Conservation (phyloP, 83 land plant genomes). For the Picea engelmannii region DNA sequence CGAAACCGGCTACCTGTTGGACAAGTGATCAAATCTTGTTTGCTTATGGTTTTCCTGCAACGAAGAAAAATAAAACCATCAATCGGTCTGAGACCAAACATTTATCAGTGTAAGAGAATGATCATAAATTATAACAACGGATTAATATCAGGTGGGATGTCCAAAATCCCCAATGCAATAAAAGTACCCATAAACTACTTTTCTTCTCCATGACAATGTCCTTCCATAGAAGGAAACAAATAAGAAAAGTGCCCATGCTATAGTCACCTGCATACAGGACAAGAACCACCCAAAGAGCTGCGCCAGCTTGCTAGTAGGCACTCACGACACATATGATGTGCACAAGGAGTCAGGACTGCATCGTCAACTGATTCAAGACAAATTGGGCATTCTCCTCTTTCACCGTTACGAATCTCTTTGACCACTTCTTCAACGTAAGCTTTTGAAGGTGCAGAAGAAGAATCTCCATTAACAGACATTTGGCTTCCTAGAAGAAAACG, state of each 20-base stretch:
- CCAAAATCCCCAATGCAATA: not conserved
- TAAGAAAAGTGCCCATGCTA: not conserved
- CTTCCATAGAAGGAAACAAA: not conserved
- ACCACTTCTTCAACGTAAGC: slow-evolving; percentile 85
- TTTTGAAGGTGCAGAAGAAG: slow-evolving; percentile 26
- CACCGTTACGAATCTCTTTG: slow-evolving; percentile 64
- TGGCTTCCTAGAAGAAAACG: slow-evolving; percentile 56
- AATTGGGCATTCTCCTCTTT: slow-evolving; percentile 83
- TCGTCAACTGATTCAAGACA: slow-evolving; percentile 87
- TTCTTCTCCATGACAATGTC: not conserved
- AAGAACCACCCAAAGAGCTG: slow-evolving; percentile 65
- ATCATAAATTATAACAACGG: not conserved
- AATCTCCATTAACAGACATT: not conserved
- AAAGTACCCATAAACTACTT: not conserved
- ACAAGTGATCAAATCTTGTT: slow-evolving; percentile 88
- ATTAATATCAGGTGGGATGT: not conserved
- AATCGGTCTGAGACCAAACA: not conserved
- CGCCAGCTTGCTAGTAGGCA: slow-evolving; percentile 92
- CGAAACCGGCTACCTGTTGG: slow-evolving; percentile 81
- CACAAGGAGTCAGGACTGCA: slow-evolving; percentile 89
- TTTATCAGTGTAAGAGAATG: not conserved
- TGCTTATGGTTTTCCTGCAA: slow-evolving; percentile 61
- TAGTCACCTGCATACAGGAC: slow-evolving; percentile 90
- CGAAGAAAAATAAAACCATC: not conserved
- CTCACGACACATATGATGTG: slow-evolving; percentile 95